Evolutionary conservation across 1,139 yeast genomes (phyloP), one percentile per base, ranked within the genome.

Genomic region (Zhuliangozyma blackwelliae): DNA sequence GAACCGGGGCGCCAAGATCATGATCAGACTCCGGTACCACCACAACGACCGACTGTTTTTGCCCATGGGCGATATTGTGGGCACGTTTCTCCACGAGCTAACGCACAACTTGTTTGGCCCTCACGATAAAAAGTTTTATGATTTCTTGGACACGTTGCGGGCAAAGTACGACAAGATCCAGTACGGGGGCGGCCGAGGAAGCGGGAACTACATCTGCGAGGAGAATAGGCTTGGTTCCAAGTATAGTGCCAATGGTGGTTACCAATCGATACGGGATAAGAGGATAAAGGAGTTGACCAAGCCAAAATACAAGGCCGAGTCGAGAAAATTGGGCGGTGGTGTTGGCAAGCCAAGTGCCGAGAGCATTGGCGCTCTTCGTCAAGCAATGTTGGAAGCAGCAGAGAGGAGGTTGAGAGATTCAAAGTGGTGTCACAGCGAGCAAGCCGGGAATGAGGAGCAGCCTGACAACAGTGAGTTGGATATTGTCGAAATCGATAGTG

Each of bases 31-130:
- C 33, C 64, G 97, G 39, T 74, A 74, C 31, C 75, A 79, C 16
- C 58, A 66, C 20, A 76, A 83, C 51, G 76, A 75, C 28, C 51
- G 63, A 25, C 63, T 61, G 59, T 89, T 90, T 53, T 59, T 79
- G 21, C 82, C 90, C 1, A 63, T 83, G 57, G 77, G 81, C 10
- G 82, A 79, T 37, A 61, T 89, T 2, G 54, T 90, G 11, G 96
- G 90, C 0, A 88, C 96, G 0, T 75, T 89, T 77, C 65, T 92
- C 9, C 98, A 92, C 57, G 98, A 92, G 55, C 65, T 92, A 32
- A 77, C 89, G 2, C 98, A 92, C 54, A 90, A 88, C 55, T 54
- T 71, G 23, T 66, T 66, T 50, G 96, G 96, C 0, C 83, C 95
- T 0, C 98, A 92, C 54, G 84, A 92, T 59, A 75, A 65, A 13